Base-by-base conservation (phyloP, 176 grass and related monocot species). In the Lolium perenne region DNA sequence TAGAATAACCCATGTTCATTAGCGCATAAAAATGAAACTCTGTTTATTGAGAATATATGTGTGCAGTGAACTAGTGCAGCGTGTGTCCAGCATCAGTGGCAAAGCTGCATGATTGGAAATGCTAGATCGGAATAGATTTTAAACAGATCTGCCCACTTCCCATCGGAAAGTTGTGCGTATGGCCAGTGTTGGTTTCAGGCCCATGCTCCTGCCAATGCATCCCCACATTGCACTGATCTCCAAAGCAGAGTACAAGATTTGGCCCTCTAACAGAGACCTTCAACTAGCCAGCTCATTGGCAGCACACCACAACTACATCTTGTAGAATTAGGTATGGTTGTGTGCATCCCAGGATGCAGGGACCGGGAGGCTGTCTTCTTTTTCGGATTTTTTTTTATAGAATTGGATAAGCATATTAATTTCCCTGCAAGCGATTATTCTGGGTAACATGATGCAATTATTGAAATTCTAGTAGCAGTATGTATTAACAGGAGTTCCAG, bases 251-350 rank as follows among this genome's bases (percentile, higher is more conserved):
- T 78, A 53, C 46, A 55, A 60, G 76, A 80, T 92, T 84, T 88
- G 91, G 88, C 76, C 82, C 69, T 90, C 82, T 72, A 83, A 97
- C 88, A 88, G 82, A 84, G 84, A 91, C 86, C 62, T 74, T 84
- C 89, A 85, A 87, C 87, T 72, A 68, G 67, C 71, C 55, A 90
- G 80, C 70, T 83, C 76, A 38, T 54, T 82, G 29, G 26, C 57
- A 76, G 23, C 43, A 76, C 26, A 77, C 54, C 69, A 74, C 4
- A 65, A 81, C 14, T 21, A 53, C 63, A 69, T 47, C 8, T 9
- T 2, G 1, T 47, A 10, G 46, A 43, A 43, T 43, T 43, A 7
- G 41, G 7, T 7, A 43, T 43, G 46, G 50, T 53, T 53, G 50
- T 53, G 50, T 4, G 50, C 50, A 53, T 53, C 50, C 10, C 13